Evolutionary conservation across 2,329 filamentous ascomycete genomes (phyloP), one percentile per base, ranked within the genome.

Genomic region (Calonectria leucothoes): DNA sequence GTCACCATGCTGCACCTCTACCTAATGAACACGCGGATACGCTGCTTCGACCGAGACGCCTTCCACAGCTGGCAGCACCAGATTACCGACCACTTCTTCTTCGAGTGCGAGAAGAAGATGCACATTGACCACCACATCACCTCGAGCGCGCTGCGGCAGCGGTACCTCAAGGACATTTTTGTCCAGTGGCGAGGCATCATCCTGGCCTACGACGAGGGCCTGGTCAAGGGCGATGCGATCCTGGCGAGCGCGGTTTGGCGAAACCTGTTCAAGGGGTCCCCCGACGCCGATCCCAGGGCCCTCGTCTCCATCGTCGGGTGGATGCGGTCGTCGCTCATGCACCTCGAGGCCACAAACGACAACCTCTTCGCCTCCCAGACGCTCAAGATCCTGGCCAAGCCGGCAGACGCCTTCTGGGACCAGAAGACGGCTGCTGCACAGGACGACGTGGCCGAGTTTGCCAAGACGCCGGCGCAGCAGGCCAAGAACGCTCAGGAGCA

Each of bases 1-100:
- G 93, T 98, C 55, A 97, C 96, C 42, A 98, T 98, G 89, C 90
- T 99, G 72, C 96, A 99, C 88, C 94, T 99, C 90, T 98, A 98
- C 88, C 90, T 98, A 72, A 86, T 98, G 73, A 94, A 94, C 69
- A 94, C 94, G 59, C 94, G 96, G 70, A 88, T 98, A 79, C 94
- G 97, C 76, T 93, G 93, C 84, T 91, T 98, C 79, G 93, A 94
- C 27, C 87, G 89, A 68, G 90, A 93, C 27, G 88, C 91, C 77
- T 92, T 94, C 78, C 89, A 91, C 74, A 90, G 91, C 71, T 98
- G 95, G 92, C 95, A 97, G 84, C 94, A 95, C 81, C 94, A 98
- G 86, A 89, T 99, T 75, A 91, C 97, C 59, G 96, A 99, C 86
- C 95, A 98, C 85, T 98, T 97, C 89, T 98, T 96, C 88, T 95